phyloP scores from a whole-genome alignment of 495 filamentous ascomycete genomes.

The Talaromyces stipitatus region DNA sequence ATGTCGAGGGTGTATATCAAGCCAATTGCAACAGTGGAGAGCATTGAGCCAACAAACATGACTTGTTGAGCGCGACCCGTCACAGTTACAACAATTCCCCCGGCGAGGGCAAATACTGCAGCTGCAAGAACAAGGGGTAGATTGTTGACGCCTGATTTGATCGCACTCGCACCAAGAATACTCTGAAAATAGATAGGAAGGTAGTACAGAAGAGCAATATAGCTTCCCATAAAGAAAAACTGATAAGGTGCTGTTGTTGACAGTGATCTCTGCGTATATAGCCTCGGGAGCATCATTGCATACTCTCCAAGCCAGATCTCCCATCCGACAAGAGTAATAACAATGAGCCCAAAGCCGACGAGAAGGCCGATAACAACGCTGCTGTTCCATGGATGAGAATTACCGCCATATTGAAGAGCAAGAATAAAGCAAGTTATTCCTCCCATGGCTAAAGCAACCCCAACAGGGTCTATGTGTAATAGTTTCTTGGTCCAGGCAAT shows the following conservation, averaged over 20 bases:
- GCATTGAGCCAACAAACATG: constrained; percentile 18
- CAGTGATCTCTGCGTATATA: constrained; percentile 35
- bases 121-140: constrained; percentile 41
- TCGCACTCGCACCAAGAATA: constrained; percentile 35
- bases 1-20: constrained; percentile 42
- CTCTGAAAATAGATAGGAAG: constrained; percentile 59
- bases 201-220: constrained; percentile 47
- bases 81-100: constrained; percentile 19
- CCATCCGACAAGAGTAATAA: constrained; percentile 13
- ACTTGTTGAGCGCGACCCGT: constrained; percentile 29
- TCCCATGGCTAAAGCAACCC: constrained; percentile 9
- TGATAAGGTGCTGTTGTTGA: constrained; percentile 23
- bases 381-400: background rate
- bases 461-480: background rate
- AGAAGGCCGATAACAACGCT: constrained; percentile 17
- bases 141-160: constrained; percentile 41
- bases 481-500: constrained; percentile 23
- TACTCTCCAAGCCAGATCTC: constrained; percentile 15
- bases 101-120: constrained; percentile 21
- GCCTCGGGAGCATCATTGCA: constrained; percentile 25
- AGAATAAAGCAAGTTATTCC: background rate
- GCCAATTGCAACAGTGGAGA: constrained; percentile 35
- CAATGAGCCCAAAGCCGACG: constrained; percentile 18
- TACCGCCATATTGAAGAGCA: background rate
- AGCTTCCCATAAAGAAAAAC: constrained; percentile 36